Conservation (phyloP, 805 yeast species). For the Lachancea waltii region DNA sequence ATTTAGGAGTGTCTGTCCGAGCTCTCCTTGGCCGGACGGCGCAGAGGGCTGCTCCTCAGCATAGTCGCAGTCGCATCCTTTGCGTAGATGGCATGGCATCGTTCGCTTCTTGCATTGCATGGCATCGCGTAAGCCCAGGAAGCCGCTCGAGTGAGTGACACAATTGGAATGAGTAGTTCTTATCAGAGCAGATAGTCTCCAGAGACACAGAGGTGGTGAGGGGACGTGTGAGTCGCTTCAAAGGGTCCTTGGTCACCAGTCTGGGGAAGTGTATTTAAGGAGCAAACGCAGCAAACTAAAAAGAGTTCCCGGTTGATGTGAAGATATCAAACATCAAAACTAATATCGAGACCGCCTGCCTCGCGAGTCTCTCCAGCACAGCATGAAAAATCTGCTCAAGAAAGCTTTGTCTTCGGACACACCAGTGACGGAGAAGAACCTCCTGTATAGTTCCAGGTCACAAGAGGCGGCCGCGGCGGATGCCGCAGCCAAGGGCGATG, state of each 20-base stretch:
- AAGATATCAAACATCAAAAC: not conserved
- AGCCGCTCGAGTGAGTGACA: slow-evolving; percentile 2
- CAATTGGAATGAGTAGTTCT: not conserved
- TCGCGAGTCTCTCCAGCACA: not conserved
- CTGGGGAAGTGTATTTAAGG: not conserved
- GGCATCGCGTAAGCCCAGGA: no score
- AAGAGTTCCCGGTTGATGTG: not conserved
- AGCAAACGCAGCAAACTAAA: not conserved
- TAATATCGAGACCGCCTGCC: not conserved
- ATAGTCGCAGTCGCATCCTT: no score
- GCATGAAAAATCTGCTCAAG: slow-evolving; percentile 6
- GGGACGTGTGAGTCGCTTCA: not conserved
- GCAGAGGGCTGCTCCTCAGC: no score
- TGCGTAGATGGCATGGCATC: no score
- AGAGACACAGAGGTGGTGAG: not conserved
- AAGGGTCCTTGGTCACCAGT: not conserved
- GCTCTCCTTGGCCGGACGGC: no score
- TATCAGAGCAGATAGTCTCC: not conserved
- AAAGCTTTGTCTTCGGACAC: slow-evolving; percentile 7
- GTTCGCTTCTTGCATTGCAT: not conserved
- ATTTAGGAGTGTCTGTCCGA: no score
- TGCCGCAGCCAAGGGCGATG: slow-evolving; percentile 5
- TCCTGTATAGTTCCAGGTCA: slow-evolving; percentile 1
- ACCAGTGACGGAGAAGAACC: slow-evolving; percentile 11
- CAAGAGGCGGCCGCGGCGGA: slow-evolving; percentile 1